Conservation (phyloP, 2,329 filamentous ascomycete species). For the Plenodomus tracheiphilus region DNA sequence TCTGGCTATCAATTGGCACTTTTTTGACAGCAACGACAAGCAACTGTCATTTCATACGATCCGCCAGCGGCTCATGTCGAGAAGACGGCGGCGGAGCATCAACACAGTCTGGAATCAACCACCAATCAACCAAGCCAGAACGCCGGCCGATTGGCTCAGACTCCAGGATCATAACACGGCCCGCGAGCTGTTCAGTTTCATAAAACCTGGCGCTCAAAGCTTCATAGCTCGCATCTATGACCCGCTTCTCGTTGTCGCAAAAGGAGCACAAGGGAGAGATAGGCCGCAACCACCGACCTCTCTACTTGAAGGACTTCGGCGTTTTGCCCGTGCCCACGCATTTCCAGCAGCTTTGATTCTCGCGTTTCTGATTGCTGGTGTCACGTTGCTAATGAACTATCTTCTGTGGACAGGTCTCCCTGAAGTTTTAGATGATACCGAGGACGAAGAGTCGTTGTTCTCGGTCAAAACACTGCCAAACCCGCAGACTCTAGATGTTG, state of each 20-base stretch:
- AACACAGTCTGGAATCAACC: constrained; percentile 47
- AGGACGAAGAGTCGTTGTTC: constrained; percentile 57
- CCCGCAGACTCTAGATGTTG: constrained; percentile 71
- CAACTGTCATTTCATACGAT: constrained; percentile 29
- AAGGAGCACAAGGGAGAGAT: constrained; percentile 67
- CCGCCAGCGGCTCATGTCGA: constrained; percentile 26
- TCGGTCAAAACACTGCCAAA: constrained; percentile 63
- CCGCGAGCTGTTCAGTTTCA: constrained; percentile 72
- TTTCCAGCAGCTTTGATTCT: constrained; percentile 66
- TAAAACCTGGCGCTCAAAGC: constrained; percentile 71
- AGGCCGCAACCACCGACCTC: constrained; percentile 52
- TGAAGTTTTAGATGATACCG: constrained; percentile 49
- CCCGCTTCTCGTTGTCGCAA: constrained; percentile 72
- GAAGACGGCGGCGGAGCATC: constrained; percentile 18
- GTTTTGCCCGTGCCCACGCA: constrained; percentile 66
- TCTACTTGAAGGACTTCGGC: constrained; percentile 56
- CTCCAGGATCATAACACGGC: constrained; percentile 80
- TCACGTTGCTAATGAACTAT: constrained; percentile 74
- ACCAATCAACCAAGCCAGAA: constrained; percentile 72
- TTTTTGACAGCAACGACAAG: constrained; percentile 64
- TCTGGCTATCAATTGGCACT: constrained; percentile 75
- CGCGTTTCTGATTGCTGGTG: constrained; percentile 64
- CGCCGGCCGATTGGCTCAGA: constrained; percentile 75
- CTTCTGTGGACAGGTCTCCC: constrained; percentile 67
- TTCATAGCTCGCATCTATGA: constrained; percentile 76